Evolutionary conservation across 129 eudicot genomes (phyloP), one percentile per base, ranked within the genome.

Genomic region (Flaveria robusta): DNA sequence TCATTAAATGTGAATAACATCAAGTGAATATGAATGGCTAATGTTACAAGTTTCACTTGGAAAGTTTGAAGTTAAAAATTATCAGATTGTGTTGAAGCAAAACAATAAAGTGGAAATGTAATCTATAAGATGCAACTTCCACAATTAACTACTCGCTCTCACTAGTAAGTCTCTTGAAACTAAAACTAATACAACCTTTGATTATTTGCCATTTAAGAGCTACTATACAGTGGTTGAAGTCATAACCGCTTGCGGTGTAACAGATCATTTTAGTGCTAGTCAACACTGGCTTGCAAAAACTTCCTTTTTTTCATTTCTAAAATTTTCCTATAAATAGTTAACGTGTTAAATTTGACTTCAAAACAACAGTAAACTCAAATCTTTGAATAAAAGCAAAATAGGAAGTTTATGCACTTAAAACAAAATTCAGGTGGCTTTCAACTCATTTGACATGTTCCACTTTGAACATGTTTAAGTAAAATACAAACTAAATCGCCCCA

Each of bases 1-100:
- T 79, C 46, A 72, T 27, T 26, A 12, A 26, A n/a, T 23, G 51
- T 45, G 18, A 59, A 42, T 23, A 62, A 74, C 27, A 23, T 58
- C 60, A 74, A 45, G 3, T 7, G 22, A 58, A 43, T 29, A 74
- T 9, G 22, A 62, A 14, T 3, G 39, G 18, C 41, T 12, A 26
- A 60, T 60, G 66, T 26, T 27, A 60, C 62, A 55, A 20, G 26
- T 55, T 55, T 55, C 26, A 55, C 14, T 55, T 52, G 24, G 59
- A 5, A 49, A 20, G 18, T n/a, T 16, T 7, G 18, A 52, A 8
- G 18, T 16, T 2, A 52, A 0, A 52, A n/a, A 52, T 52, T 20
- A 20, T 7, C 20, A 55, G 13, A 55, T 19, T 20, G 62, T 18
- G 62, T 19, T 55, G 27, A 55, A 55, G 19, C 62, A 55, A 19